Evolutionary conservation across 2,329 filamentous ascomycete genomes (phyloP).

Genomic region (Pseudogymnoascus sp.): DNA sequence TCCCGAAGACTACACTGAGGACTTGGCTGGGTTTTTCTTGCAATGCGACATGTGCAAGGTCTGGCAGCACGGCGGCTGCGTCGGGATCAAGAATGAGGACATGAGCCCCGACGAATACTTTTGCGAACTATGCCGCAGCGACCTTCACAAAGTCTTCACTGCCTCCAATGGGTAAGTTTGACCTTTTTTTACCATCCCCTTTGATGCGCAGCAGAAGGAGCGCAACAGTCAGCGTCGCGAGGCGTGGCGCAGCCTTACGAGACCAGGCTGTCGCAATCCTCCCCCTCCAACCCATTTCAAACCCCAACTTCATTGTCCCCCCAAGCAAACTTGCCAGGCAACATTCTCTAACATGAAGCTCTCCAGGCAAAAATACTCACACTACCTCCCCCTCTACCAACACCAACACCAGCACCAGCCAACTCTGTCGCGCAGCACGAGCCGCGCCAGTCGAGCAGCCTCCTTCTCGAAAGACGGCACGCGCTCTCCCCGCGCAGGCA

Average conservation of each 20-base stretch:
- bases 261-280: not conserved
- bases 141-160: slow-evolving; percentile 75
- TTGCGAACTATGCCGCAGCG: slow-evolving; percentile 88
- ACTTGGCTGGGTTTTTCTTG: slow-evolving; percentile 90
- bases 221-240: not conserved
- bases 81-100: slow-evolving; percentile 91
- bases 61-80: slow-evolving; percentile 97
- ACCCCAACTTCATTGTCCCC: slow-evolving; percentile 10
- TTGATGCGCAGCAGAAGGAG: not conserved
- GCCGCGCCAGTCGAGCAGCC: slow-evolving; percentile 53
- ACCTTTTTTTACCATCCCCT: slow-evolving; percentile 9
- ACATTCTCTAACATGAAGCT: slow-evolving; percentile 11
- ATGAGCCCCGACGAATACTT: slow-evolving; percentile 95
- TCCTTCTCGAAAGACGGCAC: slow-evolving; percentile 57
- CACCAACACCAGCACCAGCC: not conserved
- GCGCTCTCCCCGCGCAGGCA: slow-evolving; percentile 43
- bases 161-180: slow-evolving; percentile 74
- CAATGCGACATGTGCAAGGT: slow-evolving; percentile 97
- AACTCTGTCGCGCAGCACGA: slow-evolving; percentile 43
- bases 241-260: not conserved
- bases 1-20: slow-evolving; percentile 53
- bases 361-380: slow-evolving; percentile 55
- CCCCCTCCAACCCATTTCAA: not conserved
- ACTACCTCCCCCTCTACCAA: slow-evolving; percentile 54
- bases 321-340: not conserved